phyloP scores from a whole-genome alignment of 768 basidiomycete species.

The Holtermannia corniformis region DNA sequence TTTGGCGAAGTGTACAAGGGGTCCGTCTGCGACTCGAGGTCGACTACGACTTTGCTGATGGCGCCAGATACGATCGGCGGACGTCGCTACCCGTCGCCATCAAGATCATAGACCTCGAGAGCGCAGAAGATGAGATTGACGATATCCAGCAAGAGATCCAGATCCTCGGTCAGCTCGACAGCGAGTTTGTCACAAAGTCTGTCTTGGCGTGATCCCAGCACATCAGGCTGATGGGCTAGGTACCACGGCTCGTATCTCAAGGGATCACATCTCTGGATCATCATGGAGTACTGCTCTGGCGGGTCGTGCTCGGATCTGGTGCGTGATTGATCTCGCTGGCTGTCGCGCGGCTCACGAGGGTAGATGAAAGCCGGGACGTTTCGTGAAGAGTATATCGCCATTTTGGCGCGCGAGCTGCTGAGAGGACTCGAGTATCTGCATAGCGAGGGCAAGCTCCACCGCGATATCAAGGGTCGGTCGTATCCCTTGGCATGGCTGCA shows the following conservation, averaged over 20 bases:
- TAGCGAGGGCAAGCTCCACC: constrained; percentile 88
- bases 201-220: constrained; percentile 29
- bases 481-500: too few species aligned
- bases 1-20: constrained; percentile 99
- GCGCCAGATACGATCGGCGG: constrained; percentile 77
- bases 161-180: constrained; percentile 92
- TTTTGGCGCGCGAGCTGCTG: constrained; percentile 84
- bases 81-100: constrained; percentile 97
- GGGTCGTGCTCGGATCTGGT: constrained; percentile 97
- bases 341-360: not conserved
- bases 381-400: constrained; percentile 96
- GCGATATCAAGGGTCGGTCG: constrained; percentile 92
- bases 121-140: constrained; percentile 98
- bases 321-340: constrained; percentile 26
- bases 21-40: constrained; percentile 43
- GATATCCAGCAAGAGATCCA: constrained; percentile 98
- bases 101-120: constrained; percentile 98
- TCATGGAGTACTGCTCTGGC: constrained; percentile 95
- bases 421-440: constrained; percentile 92
- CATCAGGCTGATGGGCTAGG: constrained; percentile 43
- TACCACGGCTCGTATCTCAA: constrained; percentile 96
- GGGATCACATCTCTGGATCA: constrained; percentile 95
- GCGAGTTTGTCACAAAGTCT: constrained; percentile 89
- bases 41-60: not conserved
- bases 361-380: constrained; percentile 99